phyloP scores from a whole-genome alignment of 2,329 filamentous ascomycete species.

The Fusarium mexicanum region DNA sequence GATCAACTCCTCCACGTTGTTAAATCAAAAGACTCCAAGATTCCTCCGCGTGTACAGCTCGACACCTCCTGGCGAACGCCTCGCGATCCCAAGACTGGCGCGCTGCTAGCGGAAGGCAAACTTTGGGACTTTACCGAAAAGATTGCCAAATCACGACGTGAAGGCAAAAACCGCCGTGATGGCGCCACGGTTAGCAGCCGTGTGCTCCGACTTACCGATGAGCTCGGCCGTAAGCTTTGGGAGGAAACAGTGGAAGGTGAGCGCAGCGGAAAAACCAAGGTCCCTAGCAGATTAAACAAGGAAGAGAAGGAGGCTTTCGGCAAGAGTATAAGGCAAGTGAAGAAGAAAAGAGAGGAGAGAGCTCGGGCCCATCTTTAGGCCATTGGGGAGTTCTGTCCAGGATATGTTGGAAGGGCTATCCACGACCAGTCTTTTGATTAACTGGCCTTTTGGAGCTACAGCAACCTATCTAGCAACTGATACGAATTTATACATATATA shows the following conservation, averaged over 20 bases:
- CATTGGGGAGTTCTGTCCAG: constrained; percentile 11
- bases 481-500: constrained; percentile 15
- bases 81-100: constrained; percentile 69
- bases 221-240: constrained; percentile 77
- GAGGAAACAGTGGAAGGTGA: constrained; percentile 59
- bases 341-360: constrained; percentile 60
- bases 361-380: constrained; percentile 61
- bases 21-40: constrained; percentile 72
- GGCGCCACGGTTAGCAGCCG: constrained; percentile 86
- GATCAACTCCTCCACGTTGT: constrained; percentile 86
- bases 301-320: constrained; percentile 61
- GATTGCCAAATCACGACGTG: constrained; percentile 82
- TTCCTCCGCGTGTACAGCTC: constrained; percentile 71
- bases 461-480: background rate
- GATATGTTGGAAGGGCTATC: constrained; percentile 1
- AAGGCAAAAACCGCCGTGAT: constrained; percentile 97
- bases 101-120: constrained; percentile 74
- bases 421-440: background rate
- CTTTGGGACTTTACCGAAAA: constrained; percentile 93
- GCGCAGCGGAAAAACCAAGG: constrained; percentile 48
- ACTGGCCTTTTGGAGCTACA: background rate
- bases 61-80: constrained; percentile 78
- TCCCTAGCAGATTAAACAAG: constrained; percentile 56
- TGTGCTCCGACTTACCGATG: constrained; percentile 80
- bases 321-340: constrained; percentile 57